Evolutionary conservation across 306 rosid genomes (phyloP), one percentile per base, ranked within the genome.

Genomic region (Cucurbita pepo): DNA sequence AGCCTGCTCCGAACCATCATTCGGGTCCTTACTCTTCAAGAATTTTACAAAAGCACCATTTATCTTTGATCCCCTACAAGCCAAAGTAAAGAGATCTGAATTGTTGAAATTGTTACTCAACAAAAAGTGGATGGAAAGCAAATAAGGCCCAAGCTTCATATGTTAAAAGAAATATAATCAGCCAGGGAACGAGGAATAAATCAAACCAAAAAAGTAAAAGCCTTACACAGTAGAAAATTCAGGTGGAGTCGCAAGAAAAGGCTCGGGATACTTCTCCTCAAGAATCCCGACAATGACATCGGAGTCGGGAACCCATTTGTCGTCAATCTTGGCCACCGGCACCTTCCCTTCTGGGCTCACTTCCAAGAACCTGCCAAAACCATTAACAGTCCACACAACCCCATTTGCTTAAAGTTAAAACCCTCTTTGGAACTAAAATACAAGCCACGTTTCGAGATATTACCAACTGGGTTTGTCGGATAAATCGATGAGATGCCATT

Each of bases 311-410:
- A 88, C 85, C 99, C 99, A 94, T 81, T 88, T 88, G 51, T 52
- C 95, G 75, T 86, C 99, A 69, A 86, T 30, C 83, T 89, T 85
- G 70, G 72, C 54, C 56, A 86, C 95, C 0, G 99, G 99, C 47
- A 94, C 99, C 81, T 89, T 91, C 48, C 99, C 97, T 81, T 80
- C 96, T 6, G 92, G 96, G 61, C 82, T 89, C 76, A 81, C 99
- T 1, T 77, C 84, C 83, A 85, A 74, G 77, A 89, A 86, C 98
- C 98, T 90, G 77, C 70, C 8, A 6, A 53, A 72, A 67, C 25
- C 66, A 75, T 25, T 55, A 75, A 56, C 73, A 66, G 69, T 69
- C 56, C 19, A 15, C 47, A 59, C n/a, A 69, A 73, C 65, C 69
- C 77, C 81, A 63, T 63, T 22, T 36, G 59, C 25, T n/a, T 16